Evolutionary conservation across 75 land plant species (phyloP), one percentile per base, ranked within the genome.

Genomic region (Sequoiadendron giganteum): DNA sequence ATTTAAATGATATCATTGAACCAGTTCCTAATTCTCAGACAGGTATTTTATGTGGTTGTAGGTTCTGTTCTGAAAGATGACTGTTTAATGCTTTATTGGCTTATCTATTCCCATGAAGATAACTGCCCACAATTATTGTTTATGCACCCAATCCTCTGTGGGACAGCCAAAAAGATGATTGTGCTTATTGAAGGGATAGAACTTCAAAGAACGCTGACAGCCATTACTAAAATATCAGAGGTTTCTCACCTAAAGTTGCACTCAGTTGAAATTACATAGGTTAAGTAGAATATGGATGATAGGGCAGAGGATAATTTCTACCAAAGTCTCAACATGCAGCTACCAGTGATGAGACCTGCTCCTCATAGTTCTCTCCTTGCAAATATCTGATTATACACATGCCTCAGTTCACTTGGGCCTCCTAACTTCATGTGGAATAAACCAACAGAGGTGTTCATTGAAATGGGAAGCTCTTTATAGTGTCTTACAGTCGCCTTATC

Each of bases 1-100:
- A 97, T 88, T 92, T 98, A 16, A 91, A 91, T 83, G 78, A 72
- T 73, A 42, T 89, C 15, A 72, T 91, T 73, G 91, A 92, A 56
- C 89, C 89, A 43, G 90, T 91, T 49, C 87, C 92, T 55, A 52
- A 72, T 40, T 87, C 86, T 28, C 81, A 90, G 83, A 81, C 89
- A 90, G 92, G 92, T 91, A 77, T 9, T 54, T 88, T 36, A 65
- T 39, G 58, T 54, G n/a, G 40, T 55, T 21, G n/a, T 55, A n/a
- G 39, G 9, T 55, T 54, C 56, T 75, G 56, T 47, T 85, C 5
- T 55, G 5, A 82, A 84, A 28, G 42, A 77, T 56, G 18, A 32
- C 6, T 72, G 43, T 25, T 86, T 18, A 61, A 28, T 45, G 14
- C 47, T 84, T 28, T 48, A n/a, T 84, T 39, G 30, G 52, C 28